Conservation (phyloP, 441 rosid genomes). For the Adansonia madagascariensis region DNA sequence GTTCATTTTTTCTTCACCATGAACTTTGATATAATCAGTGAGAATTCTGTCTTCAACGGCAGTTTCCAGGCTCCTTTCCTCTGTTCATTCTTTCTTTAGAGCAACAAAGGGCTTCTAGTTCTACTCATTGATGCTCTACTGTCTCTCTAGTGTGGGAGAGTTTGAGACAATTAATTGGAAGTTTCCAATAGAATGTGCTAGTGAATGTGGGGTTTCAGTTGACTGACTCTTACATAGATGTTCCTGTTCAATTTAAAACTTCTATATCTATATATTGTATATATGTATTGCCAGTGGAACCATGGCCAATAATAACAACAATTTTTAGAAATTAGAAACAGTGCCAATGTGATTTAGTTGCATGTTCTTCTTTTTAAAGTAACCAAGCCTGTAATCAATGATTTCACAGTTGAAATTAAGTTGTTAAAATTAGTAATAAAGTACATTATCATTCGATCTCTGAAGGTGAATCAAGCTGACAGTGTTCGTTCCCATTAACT, state of each 20-base stretch:
- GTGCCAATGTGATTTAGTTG: not conserved
- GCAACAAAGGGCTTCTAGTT: constrained; percentile 21
- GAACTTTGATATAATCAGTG: constrained; percentile 26
- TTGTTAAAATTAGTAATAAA: too few species aligned
- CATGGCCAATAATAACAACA: not conserved
- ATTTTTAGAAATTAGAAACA: not conserved
- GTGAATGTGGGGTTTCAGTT: not conserved
- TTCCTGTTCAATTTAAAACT: not conserved
- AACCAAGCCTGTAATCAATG: not conserved
- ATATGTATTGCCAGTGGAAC: not conserved
- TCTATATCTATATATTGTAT: too few species aligned
- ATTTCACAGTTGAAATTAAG: not conserved
- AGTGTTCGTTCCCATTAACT: not conserved
- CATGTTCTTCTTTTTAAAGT: not conserved
- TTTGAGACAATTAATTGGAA: not conserved
- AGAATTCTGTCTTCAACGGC: constrained; percentile 29
- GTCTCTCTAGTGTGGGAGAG: not conserved
- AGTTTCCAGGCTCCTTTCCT: constrained; percentile 32
- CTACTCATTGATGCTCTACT: constrained; percentile 32
- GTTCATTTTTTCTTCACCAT: constrained; percentile 30
- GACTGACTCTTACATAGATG: not conserved
- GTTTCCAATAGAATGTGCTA: not conserved
- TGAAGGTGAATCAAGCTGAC: not conserved
- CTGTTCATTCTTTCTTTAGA: constrained; percentile 27
- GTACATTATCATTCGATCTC: not conserved